Evolutionary conservation across 83 land plant species (phyloP), one percentile per base, ranked within the genome.

Genomic region (Thuja plicata): DNA sequence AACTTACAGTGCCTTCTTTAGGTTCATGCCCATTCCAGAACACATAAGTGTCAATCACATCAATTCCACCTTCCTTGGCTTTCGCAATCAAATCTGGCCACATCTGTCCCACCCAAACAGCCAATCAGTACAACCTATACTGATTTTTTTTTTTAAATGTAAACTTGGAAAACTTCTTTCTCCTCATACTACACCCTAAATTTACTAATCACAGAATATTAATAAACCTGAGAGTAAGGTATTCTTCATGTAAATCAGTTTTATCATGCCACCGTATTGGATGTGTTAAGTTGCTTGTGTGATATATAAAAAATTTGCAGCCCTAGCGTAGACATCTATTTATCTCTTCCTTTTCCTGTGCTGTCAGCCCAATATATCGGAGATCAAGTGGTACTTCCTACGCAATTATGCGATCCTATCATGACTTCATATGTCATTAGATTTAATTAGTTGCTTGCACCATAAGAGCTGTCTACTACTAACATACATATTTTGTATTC

Each of bases 11-110:
- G 85, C 96, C 97, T 27, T 93, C 95, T 78, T 94, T 91, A 1
- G 94, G 96, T 87, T 97, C 98, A 90, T 97, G 99, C 45, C 95
- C 97, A 88, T 95, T 94, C 99, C 99, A 97, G 90, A 97, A 97
- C 11, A 97, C 97, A 85, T 97, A 97, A 27, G 96, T 94, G 84
- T 97, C 97, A 41, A 97, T 94, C 43, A 92, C 96, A 90, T 97
- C 94, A 40, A 90, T 90, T 15, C 99, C 99, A 43, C 99, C 98
- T 73, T 94, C 97, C 91, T 97, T 97, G 21, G 99, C 95, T 8
- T 93, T 92, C 41, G 95, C 90, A 48, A 97, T 95, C 37, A 97
- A 92, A 40, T 95, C 94, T 32, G 98, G 97, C 99, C 99, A 97
- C 99, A 97, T 97, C 99, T 97, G 93, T 89, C 84, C 77, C 17